Evolutionary conservation across 495 filamentous ascomycete species (phyloP), one percentile per base, ranked within the genome.

Genomic region (Tuber brumale): DNA sequence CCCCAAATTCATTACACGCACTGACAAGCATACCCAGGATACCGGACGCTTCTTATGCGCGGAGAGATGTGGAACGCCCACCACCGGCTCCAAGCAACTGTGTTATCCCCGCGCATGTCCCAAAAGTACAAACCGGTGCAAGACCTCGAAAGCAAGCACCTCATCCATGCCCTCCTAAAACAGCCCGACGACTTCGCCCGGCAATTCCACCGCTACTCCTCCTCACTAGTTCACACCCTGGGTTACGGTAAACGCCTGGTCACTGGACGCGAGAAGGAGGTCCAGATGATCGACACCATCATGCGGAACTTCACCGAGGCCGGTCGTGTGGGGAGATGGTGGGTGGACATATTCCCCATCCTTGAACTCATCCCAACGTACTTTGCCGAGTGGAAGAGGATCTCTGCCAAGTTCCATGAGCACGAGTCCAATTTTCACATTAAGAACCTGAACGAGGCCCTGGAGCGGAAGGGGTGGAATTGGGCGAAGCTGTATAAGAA

Each of bases 91-190:
- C 57, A 66, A 66, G 57, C 57, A 66, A 66, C 57, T 31, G 27
- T 31, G 3, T n/a, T 66, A 66, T 66, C 57, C 10, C 27, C 57
- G 14, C n/a, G 27, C 10, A 66, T 83, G 2, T 81, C 83, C 23
- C 74, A 76, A 44, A 69, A 48, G 14, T 85, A 85, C 73, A 66
- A 76, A 39, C 74, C 79, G 6, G 71, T 76, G 18, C 84, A 85
- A 51, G 69, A 70, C n/a, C 71, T 81, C 75, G 88, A 89, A 80
- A 87, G 86, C 70, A 86, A 85, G 27, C 77, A 87, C 6, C 83
- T 83, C n/a, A 66, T 85, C 6, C 46, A 76, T 3, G 82, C 82
- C 37, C 74, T 85, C n/a, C 77, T 85, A 5, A 46, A 72, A 4
- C 51, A 80, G 9, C 81, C 83, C 70, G 72, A 72, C 4, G 70